Evolutionary conservation across 202 grass and related monocot genomes (phyloP), one percentile per base, ranked within the genome.

Genomic region (Zoysia matrella): DNA sequence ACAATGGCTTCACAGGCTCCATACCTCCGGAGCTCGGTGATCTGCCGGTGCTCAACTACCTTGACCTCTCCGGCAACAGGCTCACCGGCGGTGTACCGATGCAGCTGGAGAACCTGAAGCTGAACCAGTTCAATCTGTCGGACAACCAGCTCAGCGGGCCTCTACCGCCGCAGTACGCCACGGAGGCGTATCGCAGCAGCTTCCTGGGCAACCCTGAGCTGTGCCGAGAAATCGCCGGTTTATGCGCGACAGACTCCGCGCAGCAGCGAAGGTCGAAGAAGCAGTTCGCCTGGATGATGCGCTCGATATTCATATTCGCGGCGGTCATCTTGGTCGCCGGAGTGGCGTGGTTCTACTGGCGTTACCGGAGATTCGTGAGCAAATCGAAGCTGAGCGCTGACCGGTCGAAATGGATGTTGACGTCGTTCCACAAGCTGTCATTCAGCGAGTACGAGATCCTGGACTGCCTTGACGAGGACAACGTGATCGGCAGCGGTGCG

Each of bases 361-460:
- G 80, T 64, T 93, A 90, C 67, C 67, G 66, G 72, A 90, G 22
- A 22, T 22, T 22, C 22, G 22, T 22, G 22, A 86, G 61, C 42
- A 90, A 73, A 2, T 68, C 72, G 0, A 93, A 90, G 53, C 76
- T 73, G 41, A 69, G 65, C 4, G 86, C 85, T n/a, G 89, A 93
- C 39, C 90, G 83, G 3, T 95, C 89, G 0, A 98, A 98, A 77
- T 98, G 96, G 96, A 87, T 71, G 4, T 5, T 95, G 77, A 98
- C 92, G 16, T 98, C 96, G 0, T 98, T 98, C 89, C 91, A 98
- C 91, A 95, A 93, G 84, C 78, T 98, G 7, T 87, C 90, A 0
- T 98, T 95, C 67, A 93, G 92, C 1, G 96, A 95, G 83, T 87
- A 95, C 9, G 96, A 98, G 53, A 92, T 98, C 71, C 49, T 98